Conservation (phyloP, 1,284 basidiomycete genomes). For the Microbotryum intermedium region DNA sequence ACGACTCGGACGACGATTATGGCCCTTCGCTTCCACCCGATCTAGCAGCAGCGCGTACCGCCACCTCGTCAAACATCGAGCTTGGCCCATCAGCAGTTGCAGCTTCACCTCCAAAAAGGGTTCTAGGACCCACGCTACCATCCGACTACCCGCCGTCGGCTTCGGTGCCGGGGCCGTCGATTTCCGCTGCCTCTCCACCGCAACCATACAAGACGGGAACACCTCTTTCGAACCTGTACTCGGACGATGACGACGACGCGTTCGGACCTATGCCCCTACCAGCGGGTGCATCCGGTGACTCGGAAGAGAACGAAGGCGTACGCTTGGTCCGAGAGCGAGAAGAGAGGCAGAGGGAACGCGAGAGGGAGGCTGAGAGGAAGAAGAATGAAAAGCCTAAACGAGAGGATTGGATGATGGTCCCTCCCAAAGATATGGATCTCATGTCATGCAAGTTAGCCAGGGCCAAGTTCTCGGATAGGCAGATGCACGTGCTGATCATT, state of each 20-base stretch:
- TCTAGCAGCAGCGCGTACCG: slow-evolving; percentile 40
- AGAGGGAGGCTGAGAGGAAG: slow-evolving; percentile 50
- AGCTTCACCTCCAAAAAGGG: not conserved
- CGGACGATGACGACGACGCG: slow-evolving; percentile 57
- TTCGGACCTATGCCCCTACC: slow-evolving; percentile 67
- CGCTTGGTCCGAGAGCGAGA: slow-evolving; percentile 72
- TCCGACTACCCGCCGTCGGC: slow-evolving; percentile 32
- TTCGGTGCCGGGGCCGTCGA: not conserved
- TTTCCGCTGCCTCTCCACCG: not conserved
- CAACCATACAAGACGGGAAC: not conserved
- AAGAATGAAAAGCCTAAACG: slow-evolving; percentile 55
- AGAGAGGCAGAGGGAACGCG: slow-evolving; percentile 52
- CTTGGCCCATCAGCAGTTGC: slow-evolving; percentile 24
- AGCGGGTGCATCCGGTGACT: slow-evolving; percentile 36
- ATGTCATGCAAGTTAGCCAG: slow-evolving; percentile 52
- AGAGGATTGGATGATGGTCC: slow-evolving; percentile 92
- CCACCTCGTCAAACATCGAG: slow-evolving; percentile 20
- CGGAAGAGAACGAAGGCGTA: slow-evolving; percentile 51
- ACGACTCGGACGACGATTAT: slow-evolving; percentile 55
- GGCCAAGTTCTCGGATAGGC: not conserved
- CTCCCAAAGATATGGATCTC: slow-evolving; percentile 67
- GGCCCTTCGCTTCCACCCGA: slow-evolving; percentile 58
- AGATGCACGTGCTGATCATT: not conserved
- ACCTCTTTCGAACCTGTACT: slow-evolving; percentile 37
- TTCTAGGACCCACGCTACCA: slow-evolving; percentile 25